Base-by-base conservation (phyloP, 495 filamentous ascomycete species). In the Mycothermus thermophilus region DNA sequence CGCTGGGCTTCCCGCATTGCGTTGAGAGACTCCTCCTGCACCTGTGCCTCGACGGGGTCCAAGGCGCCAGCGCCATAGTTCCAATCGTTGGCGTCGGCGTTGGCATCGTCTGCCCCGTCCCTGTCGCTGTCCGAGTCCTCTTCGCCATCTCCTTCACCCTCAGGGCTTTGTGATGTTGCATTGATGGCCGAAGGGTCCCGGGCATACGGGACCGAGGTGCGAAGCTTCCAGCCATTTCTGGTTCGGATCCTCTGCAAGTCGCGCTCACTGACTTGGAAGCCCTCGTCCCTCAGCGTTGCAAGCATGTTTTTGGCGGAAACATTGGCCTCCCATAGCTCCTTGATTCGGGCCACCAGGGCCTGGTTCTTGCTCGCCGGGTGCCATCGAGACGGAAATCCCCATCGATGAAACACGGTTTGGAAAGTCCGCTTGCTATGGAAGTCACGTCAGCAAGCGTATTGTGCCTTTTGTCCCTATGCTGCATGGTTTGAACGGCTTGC, bases 301-400 rank as follows among this genome's bases (percentile, higher is more conserved):
- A 83, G 66, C 76, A 90, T 90, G 32, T 83, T 72, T 37, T 69
- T 69, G 44, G 82, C 79, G 24, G 55, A 66, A 3, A 68, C 62
- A 42, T 87, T 87, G 22, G 59, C 58, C 48, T 80, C 75, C 81
- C 82, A 90, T 41, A 90, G 70, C 61, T 84, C 66, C 40, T 73
- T 72, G 27, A 83, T 68, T 1, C 82, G 69, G 3, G 63, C 69
- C 13, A 81, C 71, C 8, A 90, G 67, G 9, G 57, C 59, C 16
- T 61, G 54, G 47, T 82, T 79, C 47, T 77, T 78, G 52, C 79
- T 75, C 4, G 71, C 71, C 8, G 73, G 76, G 42, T 74, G 77
- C 41, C 76, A 72, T 51, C 80, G 83, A 38, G 64, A 71, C 3
- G 83, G 82, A 40, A 87, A 90, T 0, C 69, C 66, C 83, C 83